Conservation (phyloP, 108 stramenopile genomes). For the Cyclotella distinguenda region DNA sequence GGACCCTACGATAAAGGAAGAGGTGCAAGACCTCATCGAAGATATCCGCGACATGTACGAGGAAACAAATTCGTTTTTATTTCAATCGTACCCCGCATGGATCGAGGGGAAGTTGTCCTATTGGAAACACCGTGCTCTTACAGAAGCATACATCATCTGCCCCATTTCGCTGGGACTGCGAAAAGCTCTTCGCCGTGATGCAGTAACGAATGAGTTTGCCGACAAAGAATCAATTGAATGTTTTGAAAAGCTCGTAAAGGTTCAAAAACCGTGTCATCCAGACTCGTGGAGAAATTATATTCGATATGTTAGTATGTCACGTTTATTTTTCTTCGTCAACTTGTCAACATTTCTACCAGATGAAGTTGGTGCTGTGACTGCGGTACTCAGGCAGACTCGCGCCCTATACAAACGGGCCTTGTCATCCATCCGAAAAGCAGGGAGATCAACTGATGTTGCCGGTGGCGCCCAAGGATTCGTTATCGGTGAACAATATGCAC, state of each 20-base stretch:
- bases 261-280: slow-evolving; percentile 76
- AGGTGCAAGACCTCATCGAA: slow-evolving; percentile 70
- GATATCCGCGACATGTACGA: slow-evolving; percentile 82
- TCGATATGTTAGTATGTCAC: slow-evolving; percentile 28
- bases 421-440: slow-evolving; percentile 41
- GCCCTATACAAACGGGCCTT: slow-evolving; percentile 70
- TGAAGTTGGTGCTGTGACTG: slow-evolving; percentile 27
- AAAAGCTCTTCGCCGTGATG: slow-evolving; percentile 17
- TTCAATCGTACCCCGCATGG: slow-evolving; percentile 49
- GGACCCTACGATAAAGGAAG: slow-evolving; percentile 49
- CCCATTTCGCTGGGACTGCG: slow-evolving; percentile 41
- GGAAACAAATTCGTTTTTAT: slow-evolving; percentile 59
- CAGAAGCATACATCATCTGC: slow-evolving; percentile 56
- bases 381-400: slow-evolving; percentile 56
- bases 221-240: slow-evolving; percentile 40
- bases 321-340: slow-evolving; percentile 18
- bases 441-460: slow-evolving; percentile 6
- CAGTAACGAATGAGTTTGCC: slow-evolving; percentile 3
- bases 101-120: slow-evolving; percentile 54
- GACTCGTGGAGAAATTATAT: slow-evolving; percentile 62
- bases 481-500: slow-evolving; percentile 1
- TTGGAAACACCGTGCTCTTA: slow-evolving; percentile 58
- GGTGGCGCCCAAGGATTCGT: slow-evolving; percentile 2
- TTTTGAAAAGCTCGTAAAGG: slow-evolving; percentile 62
- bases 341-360: slow-evolving; percentile 17